A percentile compares a stretch with the other conserved stretches of the same genome.
Evolutionary conservation across 2,329 filamentous ascomycete genomes (phyloP).

Genomic region (Penicillium sp.): DNA sequence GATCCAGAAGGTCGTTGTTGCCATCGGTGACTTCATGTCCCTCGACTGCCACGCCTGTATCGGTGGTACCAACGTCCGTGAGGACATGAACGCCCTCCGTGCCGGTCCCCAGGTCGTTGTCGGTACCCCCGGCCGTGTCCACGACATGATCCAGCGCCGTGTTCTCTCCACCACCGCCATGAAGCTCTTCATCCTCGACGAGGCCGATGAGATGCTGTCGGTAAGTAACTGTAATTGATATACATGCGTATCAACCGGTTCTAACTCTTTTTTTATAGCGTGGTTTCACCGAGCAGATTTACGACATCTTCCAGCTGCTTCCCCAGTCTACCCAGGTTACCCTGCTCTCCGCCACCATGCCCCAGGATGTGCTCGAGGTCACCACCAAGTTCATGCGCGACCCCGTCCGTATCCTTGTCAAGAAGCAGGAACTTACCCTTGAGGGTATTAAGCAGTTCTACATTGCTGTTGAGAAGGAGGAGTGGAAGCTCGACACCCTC

Average conservation of each 20-base stretch:
- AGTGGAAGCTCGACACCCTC: conserved; percentile 99
- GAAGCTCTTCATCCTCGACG: conserved; percentile 75
- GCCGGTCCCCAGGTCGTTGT: conserved; percentile 98
- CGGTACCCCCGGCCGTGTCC: conserved; percentile 92
- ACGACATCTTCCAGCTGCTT: conserved; percentile 96
- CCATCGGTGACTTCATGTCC: conserved; percentile 99
- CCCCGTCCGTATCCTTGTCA: conserved; percentile 31
- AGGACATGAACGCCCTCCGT: conserved; percentile 96
- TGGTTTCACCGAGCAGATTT: conserved; percentile 97
- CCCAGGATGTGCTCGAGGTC: conserved; percentile 98
- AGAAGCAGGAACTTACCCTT: conserved; percentile 72
- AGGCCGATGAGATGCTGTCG: conserved; percentile 69
- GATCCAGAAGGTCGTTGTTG: conserved; percentile 98
- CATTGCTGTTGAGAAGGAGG: conserved; percentile 98
- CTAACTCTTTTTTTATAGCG: conserved; percentile 55
- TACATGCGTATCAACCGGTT: background rate
- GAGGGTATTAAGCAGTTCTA: conserved; percentile 99
- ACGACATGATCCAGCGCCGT: conserved; percentile 75
- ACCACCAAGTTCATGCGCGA: conserved; percentile 99
- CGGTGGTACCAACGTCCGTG: conserved; percentile 94
- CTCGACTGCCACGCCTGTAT: conserved; percentile 99
- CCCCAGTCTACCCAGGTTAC: conserved; percentile 98
- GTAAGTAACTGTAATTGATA: conserved; percentile 6
- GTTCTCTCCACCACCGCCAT: conserved; percentile 71
- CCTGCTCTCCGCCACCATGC: conserved; percentile 91